Base-by-base conservation (phyloP, 2,329 filamentous ascomycete species). In the Cercospora canescens region DNA sequence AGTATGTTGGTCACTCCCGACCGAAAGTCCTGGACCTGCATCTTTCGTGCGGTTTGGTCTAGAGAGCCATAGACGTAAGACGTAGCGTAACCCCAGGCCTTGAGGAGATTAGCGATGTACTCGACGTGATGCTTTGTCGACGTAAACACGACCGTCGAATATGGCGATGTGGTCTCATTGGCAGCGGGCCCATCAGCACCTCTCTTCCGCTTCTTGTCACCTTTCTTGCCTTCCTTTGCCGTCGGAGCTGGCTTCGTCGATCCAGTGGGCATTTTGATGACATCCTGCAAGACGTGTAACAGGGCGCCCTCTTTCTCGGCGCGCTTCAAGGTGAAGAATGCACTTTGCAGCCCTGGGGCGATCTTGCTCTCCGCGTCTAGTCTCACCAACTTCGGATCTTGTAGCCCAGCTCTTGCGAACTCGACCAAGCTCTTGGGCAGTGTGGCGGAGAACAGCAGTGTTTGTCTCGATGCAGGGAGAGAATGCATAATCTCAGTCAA, bases 91-190 rank as follows among this genome's bases (percentile, higher is more conserved):
- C 94, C 94, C 16, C 91, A 88, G 60, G 90, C 83, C 28, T 86
- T 85, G n/a, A 99, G 84, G n/a, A 99, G 80, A 50, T 87, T 87
- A 41, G 91, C 88, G 4, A 99, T 81, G 75, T 98, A 99, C 74
- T 99, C 96, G 60, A 99, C 95, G 75, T 97, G 93, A 79, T 99
- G 95, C 76, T 99, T 98, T 0, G 95, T 98, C 1, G 94, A 92
- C 0, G 92, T 88, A 75, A 99, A 99, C 4, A 99, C 84, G 72
- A 99, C 97, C 0, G 96, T 99, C 0, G 95, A 97, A 77, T 97
- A 90, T 66, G 92, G 87, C 0, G 93, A 95, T 1, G 93, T 93
- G 62, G 91, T 92, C 62, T 91, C 89, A 48, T 83, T 87, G 34
- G 82, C 80, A 37, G 85, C 84, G 2, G 84, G 80, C 11, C 81